phyloP scores from a whole-genome alignment of 345 rosid species.

The Punica granatum region DNA sequence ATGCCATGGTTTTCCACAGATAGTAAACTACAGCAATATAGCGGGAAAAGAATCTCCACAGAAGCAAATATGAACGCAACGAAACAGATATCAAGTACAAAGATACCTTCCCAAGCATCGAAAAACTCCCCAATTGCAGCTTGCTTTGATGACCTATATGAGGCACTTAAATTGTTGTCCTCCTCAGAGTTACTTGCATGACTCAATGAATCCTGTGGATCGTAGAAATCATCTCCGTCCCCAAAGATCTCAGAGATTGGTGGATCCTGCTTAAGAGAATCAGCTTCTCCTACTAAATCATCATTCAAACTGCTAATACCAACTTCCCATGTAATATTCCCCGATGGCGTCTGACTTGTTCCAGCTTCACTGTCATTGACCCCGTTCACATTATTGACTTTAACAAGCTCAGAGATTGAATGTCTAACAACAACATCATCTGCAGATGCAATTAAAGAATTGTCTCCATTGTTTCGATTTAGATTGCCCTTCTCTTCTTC shows the following conservation, averaged over 20 bases:
- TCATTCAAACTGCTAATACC: conserved; percentile 18
- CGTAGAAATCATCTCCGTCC: conserved; percentile 35
- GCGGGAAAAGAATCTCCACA: not conserved
- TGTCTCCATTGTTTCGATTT: conserved; percentile 16
- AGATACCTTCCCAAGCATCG: conserved; percentile 85
- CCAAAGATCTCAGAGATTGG: conserved; percentile 27
- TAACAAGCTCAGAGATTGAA: conserved; percentile 18
- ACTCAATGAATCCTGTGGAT: conserved; percentile 46
- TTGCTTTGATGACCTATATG: conserved; percentile 25
- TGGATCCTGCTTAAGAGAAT: conserved; percentile 18
- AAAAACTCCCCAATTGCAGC: conserved; percentile 45
- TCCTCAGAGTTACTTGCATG: conserved; percentile 41
- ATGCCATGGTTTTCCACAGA: not conserved
- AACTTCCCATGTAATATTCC: conserved; percentile 12
- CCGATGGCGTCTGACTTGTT: conserved; percentile 6
- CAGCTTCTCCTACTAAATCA: conserved; percentile 25
- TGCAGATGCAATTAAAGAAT: conserved; percentile 12
- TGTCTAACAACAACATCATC: conserved; percentile 25
- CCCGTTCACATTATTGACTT: conserved; percentile 8
- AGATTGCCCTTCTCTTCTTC: conserved; percentile 25
- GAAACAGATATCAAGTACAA: conserved; percentile 5
- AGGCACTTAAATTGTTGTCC: conserved; percentile 26
- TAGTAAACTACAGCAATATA: not conserved
- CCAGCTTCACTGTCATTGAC: conserved; percentile 4
- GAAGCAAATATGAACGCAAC: not conserved